Conservation (phyloP, 495 filamentous ascomycete genomes). For the Choiromyces venosus region DNA sequence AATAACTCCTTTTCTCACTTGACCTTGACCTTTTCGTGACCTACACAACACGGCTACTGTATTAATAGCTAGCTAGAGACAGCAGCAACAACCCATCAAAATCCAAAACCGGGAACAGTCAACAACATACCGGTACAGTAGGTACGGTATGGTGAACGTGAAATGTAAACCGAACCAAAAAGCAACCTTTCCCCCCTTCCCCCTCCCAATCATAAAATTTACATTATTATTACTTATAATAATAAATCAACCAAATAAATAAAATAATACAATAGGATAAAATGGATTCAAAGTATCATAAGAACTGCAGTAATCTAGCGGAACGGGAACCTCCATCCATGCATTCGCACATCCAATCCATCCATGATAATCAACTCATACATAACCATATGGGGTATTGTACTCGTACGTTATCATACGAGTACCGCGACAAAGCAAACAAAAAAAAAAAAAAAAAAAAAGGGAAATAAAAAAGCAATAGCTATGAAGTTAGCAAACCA, state of each 20-base stretch:
- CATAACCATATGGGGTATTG: no score
- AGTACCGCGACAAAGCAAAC: background rate
- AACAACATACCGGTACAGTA: background rate
- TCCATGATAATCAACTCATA: background rate
- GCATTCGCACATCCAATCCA: no score
- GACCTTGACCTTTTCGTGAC: background rate
- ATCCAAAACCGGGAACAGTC: background rate
- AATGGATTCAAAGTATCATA: no score
- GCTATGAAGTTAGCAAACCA: background rate
- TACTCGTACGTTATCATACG: background rate
- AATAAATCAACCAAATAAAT: no score
- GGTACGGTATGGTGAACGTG: background rate
- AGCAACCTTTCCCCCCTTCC: background rate
- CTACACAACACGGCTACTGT: background rate
- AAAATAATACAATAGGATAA: background rate
- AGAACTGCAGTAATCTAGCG: background rate
- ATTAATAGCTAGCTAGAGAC: background rate
- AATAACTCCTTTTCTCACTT: background rate
- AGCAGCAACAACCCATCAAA: background rate
- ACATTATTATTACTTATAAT: no score
- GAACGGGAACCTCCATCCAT: background rate
- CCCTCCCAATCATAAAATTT: background rate
- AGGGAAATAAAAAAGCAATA: background rate
- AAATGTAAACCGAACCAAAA: background rate
- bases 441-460: background rate